These are phyloP conservation scores for Penicillium simplicissimum DNA, from an alignment of 495 filamentous ascomycete species.

Conservation along the genomic window DNA sequence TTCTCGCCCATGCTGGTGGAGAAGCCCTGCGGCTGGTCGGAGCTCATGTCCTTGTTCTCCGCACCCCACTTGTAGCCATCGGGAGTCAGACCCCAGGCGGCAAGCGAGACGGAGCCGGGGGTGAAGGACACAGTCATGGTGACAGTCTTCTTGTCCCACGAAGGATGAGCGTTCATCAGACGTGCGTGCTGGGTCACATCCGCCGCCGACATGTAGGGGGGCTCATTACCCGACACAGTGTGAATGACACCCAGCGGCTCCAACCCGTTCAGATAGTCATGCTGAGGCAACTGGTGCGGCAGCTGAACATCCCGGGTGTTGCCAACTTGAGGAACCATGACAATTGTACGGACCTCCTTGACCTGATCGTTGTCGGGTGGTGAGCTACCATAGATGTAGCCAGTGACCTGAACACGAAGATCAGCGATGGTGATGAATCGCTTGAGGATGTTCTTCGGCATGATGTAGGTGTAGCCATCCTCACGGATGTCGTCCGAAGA, in stretches of 20 bases:
- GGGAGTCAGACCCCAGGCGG: slow-evolving; percentile 89
- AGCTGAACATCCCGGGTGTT: slow-evolving; percentile 89
- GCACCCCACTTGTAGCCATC: slow-evolving; percentile 95
- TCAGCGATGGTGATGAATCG: slow-evolving; percentile 98
- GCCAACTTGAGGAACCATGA: slow-evolving; percentile 96
- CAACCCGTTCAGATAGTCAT: slow-evolving; percentile 83
- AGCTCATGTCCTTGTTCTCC: slow-evolving; percentile 89
- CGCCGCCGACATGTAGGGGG: slow-evolving; percentile 89
- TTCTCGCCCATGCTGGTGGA: slow-evolving; percentile 91
- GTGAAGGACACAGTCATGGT: slow-evolving; percentile 98
- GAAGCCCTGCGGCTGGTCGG: slow-evolving; percentile 93
- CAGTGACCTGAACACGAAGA: slow-evolving; percentile 93
- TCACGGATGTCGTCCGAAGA: slow-evolving; percentile 87
- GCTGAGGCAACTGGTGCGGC: slow-evolving; percentile 88
- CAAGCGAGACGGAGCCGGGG: slow-evolving; percentile 93
- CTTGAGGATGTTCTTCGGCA: slow-evolving; percentile 99
- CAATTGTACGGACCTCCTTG: slow-evolving; percentile 94
- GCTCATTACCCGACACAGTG: slow-evolving; percentile 91
- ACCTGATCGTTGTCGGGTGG: slow-evolving; percentile 93
- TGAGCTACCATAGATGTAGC: slow-evolving; percentile 91
- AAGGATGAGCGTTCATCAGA: slow-evolving; percentile 77
- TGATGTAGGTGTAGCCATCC: slow-evolving; percentile 87
- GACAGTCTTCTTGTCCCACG: slow-evolving; percentile 93
- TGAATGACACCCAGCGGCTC: slow-evolving; percentile 96
- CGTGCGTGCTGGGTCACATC: slow-evolving; percentile 93